Base-by-base conservation (phyloP, 495 filamentous ascomycete genomes). In the Penicillium soppii region DNA sequence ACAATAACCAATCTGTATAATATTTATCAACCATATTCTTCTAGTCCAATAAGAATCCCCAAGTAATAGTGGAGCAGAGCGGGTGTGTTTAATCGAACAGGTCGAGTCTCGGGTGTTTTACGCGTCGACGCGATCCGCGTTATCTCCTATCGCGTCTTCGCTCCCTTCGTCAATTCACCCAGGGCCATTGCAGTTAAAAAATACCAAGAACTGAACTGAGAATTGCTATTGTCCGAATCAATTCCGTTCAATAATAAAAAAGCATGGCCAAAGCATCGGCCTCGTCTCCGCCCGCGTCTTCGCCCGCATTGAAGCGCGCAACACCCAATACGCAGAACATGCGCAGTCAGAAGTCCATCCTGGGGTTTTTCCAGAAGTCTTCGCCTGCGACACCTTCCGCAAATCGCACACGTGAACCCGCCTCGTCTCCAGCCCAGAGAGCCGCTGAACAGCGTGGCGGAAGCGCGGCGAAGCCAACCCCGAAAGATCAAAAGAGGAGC, bases 301-400 rank as follows among this genome's bases (percentile, higher is more conserved):
- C 72, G 12, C 53, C 52, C 3, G 66, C 58, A 33, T 61, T 80
- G 32, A 78, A 75, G 56, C 66, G 69, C 52, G 59, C 77, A 4
- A 77, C 69, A 10, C 71, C 76, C 16, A 76, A 68, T 47, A 66
- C 71, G 2, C 72, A 77, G 51, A 76, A 74, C 27, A 77, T 80
- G 72, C 90, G 87, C 61, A 87, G 82, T 61, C 87, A 92, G 70
- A 89, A 85, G 56, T 82, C 81, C 8, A 94, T 96, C 43, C 75
- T 91, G 3, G 88, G 89, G 29, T 96, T 96, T 76, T 95, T 96
- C 58, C 77, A 86, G 48, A 92, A 87, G 59, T 81, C 81, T 9
- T 70, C 79, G 0, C 74, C 76, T 7, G 70, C 75, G 17, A 71
- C 76, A 9, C 68, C 68, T 0, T 63, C 72, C 0, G 63, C 52